Percentiles rank a stretch among this genome's conserved stretches.
Evolutionary conservation across 306 rosid genomes (phyloP).

Genomic region (Lathyrus tuberosus): DNA sequence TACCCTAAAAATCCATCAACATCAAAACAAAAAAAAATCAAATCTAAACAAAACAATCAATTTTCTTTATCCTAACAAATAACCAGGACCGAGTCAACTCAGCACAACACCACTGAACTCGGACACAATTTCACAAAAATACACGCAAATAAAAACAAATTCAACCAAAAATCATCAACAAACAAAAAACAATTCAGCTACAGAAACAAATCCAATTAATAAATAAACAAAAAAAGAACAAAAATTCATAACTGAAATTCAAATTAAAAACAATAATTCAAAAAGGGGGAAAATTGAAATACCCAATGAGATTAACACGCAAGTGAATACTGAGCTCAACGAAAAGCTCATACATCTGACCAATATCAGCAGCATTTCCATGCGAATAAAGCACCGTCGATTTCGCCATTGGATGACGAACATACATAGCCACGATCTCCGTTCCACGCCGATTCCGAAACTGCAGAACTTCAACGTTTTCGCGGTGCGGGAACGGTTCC

Average conservation of each 20-base stretch:
- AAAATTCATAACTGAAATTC: not conserved
- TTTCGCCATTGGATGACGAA: constrained; percentile 76
- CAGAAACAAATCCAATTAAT: not conserved
- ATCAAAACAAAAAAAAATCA: constrained; percentile 24
- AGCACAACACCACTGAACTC: constrained; percentile 5
- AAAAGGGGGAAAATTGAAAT: constrained; percentile 27
- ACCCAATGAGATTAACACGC: constrained; percentile 85
- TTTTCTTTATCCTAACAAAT: constrained; percentile 14
- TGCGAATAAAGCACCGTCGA: constrained; percentile 82
- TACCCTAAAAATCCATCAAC: constrained; percentile 30
- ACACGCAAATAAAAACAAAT: not conserved
- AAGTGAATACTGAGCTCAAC: constrained; percentile 72
- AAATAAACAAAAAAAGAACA: not conserved
- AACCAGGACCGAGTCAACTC: constrained; percentile 19
- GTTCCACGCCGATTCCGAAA: constrained; percentile 74
- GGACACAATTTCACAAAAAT: not conserved
- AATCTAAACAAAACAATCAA: constrained; percentile 2
- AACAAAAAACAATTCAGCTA: not conserved
- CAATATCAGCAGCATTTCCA: constrained; percentile 86
- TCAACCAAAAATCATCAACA: not conserved
- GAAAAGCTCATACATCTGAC: constrained; percentile 92
- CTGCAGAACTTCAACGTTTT: constrained; percentile 75
- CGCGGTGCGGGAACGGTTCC: constrained; percentile 66
- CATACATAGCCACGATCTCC: constrained; percentile 82
- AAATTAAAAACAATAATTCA: not conserved